Conservation (phyloP, 306 rosid genomes). For the Trifolium pratense region DNA sequence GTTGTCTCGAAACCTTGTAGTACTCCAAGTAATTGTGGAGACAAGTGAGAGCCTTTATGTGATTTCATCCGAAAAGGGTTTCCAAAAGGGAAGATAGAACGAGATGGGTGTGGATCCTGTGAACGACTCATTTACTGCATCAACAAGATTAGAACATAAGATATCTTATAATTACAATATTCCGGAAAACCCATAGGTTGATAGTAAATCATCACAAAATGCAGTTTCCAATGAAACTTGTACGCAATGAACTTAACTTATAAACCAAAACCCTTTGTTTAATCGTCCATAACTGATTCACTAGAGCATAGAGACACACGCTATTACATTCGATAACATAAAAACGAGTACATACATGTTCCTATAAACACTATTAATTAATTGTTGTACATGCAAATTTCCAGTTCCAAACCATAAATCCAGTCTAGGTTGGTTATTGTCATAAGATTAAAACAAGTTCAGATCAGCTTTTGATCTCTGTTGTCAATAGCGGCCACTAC, state of each 20-base stretch:
- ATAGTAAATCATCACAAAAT: constrained; percentile 1
- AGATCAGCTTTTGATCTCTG: too few species aligned
- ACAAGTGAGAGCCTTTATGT: constrained; percentile 65
- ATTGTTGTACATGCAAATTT: neutral
- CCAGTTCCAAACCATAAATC: neutral
- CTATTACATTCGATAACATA: neutral
- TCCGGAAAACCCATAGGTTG: neutral
- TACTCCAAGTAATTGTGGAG: constrained; percentile 55
- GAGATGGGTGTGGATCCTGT: constrained; percentile 67
- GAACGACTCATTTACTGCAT: constrained; percentile 75
- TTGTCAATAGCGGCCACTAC: too few species aligned
- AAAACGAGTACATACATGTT: neutral
- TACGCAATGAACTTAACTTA: neutral
- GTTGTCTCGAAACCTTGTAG: constrained; percentile 66
- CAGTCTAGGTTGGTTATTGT: neutral
- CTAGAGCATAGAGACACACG: neutral
- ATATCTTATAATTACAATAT: neutral
- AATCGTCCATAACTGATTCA: neutral
- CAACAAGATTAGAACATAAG: constrained; percentile 5
- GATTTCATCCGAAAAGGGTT: constrained; percentile 73
- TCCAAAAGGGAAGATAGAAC: constrained; percentile 76
- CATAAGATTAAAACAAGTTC: neutral
- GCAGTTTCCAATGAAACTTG: neutral
- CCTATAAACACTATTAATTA: neutral
- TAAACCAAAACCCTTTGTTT: neutral